Base-by-base conservation (phyloP, 1,284 basidiomycete species). In the Xerocomus nothofagi region DNA sequence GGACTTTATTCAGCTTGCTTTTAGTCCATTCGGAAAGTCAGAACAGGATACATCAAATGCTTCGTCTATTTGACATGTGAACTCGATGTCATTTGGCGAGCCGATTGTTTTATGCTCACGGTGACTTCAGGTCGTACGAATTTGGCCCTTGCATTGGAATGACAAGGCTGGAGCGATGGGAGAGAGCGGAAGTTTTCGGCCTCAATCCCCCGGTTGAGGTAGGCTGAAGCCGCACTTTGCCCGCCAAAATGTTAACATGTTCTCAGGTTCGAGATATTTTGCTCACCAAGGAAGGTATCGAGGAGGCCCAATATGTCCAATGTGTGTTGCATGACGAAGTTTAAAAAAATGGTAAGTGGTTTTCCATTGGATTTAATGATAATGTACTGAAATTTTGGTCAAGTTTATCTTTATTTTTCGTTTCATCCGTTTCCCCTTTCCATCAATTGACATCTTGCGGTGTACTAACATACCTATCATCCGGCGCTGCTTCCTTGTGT, bases 101-200 rank as follows among this genome's bases (percentile, higher is more conserved):
- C 39, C 33, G 9, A 27, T 26, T 24, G n/a, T n/a, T 39, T 3
- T 29, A 45, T 44, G 31, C 32, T 54, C 44, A 51, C 18, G 29
- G 5, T 26, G 26, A 24, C 10, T 32, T 37, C 36, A 88, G 86
- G 60, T 83, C 85, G 0, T 84, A 86, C 50, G 83, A 91, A 57
- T 96, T 86, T 63, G 93, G 93, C 0, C 93, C 93, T 2, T 93
- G 87, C 57, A 77, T 91, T 37, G 93, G 93, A 2, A 78, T 95
- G 39, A 81, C 84, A 12, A 81, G 94, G 37, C 72, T 97, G 21
- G 84, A 94, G 55, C 78, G 95, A 29, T 98, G 93, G 92, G 81
- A 96, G 60, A 77, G 95, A 33, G 95, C 95, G 0, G 67, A 86
- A 39, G 78, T 80, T 15, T 75, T 95, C 38, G 93, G 91, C 6